Conservation (phyloP, 129 eudicot species). For the Solidago caesia region DNA sequence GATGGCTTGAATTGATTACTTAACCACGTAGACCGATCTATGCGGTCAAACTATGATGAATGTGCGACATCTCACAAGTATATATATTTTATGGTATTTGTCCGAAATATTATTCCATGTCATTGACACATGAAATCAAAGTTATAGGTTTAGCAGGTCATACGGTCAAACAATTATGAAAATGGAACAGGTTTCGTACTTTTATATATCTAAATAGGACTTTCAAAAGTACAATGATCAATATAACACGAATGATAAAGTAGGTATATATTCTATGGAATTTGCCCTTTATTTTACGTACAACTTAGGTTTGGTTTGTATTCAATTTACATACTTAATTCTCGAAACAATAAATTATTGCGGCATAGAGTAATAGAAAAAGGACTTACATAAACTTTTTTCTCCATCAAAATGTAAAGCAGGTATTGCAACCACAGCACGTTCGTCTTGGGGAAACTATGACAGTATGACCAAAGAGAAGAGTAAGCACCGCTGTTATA, state of each 20-base stretch:
- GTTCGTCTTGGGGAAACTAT: slow-evolving; percentile 91
- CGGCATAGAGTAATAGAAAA: neutral
- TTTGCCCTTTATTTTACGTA: neutral
- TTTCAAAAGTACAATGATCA: neutral
- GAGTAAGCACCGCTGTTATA: neutral
- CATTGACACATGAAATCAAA: too few species aligned
- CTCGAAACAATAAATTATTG: too few species aligned
- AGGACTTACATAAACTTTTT: slow-evolving; percentile 80
- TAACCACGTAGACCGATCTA: too few species aligned
- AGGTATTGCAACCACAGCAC: slow-evolving; percentile 92
- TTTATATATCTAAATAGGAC: neutral
- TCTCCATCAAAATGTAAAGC: slow-evolving; percentile 77
- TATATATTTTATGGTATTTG: too few species aligned
- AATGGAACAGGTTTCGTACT: too few species aligned
- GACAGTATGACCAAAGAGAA: slow-evolving; percentile 40
- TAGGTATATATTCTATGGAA: neutral
- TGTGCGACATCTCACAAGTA: too few species aligned
- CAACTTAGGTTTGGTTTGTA: neutral
- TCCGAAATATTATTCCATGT: too few species aligned
- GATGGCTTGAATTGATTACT: too few species aligned
- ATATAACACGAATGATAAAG: neutral
- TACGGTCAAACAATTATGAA: too few species aligned
- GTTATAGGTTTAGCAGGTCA: too few species aligned
- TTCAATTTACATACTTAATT: neutral
- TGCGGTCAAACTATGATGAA: too few species aligned